Evolutionary conservation across 164 flowering plant species (phyloP).

Genomic region (Saururus chinensis): DNA sequence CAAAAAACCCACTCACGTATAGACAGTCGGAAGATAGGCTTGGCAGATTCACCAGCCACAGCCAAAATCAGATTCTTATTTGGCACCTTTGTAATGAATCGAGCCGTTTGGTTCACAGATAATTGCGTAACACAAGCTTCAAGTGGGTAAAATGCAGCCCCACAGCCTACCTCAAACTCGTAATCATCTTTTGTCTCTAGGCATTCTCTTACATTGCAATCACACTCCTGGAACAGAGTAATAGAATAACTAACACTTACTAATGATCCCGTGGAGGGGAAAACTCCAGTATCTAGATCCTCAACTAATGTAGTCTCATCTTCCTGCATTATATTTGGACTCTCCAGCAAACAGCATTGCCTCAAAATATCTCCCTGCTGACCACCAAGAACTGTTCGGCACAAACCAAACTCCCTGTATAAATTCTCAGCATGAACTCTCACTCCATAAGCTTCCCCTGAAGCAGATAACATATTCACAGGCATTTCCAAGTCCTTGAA

Average conservation of each 20-base stretch:
- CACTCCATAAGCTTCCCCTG: constrained; percentile 24
- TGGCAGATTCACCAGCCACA: constrained; percentile 42
- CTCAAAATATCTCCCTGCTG: constrained; percentile 9
- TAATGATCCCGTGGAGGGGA: constrained; percentile 51
- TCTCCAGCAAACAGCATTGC: constrained; percentile 14
- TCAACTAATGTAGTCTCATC: constrained; percentile 21
- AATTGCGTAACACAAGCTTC: constrained; percentile 71
- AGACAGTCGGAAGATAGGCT: constrained; percentile 22
- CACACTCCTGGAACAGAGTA: constrained; percentile 35
- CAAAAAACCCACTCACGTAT: constrained; percentile 35
- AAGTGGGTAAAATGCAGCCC: constrained; percentile 49
- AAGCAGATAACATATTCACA: constrained; percentile 25
- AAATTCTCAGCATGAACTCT: constrained; percentile 25
- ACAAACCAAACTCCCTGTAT: constrained; percentile 29
- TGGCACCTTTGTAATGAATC: constrained; percentile 33
- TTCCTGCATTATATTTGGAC: constrained; percentile 7
- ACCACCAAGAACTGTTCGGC: constrained; percentile 21
- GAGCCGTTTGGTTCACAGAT: constrained; percentile 56
- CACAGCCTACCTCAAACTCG: constrained; percentile 85
- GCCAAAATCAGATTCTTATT: constrained; percentile 51
- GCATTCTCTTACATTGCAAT: constrained; percentile 25
- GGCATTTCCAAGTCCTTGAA: constrained; percentile 36
- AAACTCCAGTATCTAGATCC: constrained; percentile 51
- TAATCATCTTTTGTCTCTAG: constrained; percentile 67
- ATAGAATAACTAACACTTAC: constrained; percentile 50